Evolutionary conservation across 2,329 filamentous ascomycete species (phyloP), one percentile per base, ranked within the genome.

Genomic region (Verticillium isaacii): DNA sequence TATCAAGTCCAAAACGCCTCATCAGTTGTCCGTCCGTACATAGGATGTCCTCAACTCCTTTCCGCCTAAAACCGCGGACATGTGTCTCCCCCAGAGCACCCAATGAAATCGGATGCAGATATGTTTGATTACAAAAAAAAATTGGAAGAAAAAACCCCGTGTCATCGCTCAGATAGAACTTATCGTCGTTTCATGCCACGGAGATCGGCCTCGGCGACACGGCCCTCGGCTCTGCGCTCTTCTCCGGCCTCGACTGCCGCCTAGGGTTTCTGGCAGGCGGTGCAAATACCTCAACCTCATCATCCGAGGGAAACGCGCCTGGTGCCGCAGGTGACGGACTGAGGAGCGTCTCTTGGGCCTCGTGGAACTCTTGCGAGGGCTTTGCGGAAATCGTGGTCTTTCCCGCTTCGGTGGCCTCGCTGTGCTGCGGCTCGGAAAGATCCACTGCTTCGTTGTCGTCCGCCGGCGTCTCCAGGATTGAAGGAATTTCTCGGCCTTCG

Each of bases 401-500:
- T 23, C 55, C 60, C 56, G 66, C 66, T 2, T 59, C 55, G 12
- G 64, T 45, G 5, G 62, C 58, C 56, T 70, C 70, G 8, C 66
- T 70, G 9, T 68, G 66, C 36, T 56, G 58, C 41, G 71, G 52
- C 32, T 75, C 73, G 9, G 45, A 25, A 3, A 19, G 45, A 19
- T 11, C 11, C 45, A 12, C 45, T 1, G 45, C n/a, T 52, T 14
- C 45, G 19, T 23, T 8, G 11, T 52, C 45, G 15, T 57, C 55
- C 11, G 32, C 55, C 29, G 55, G 34, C 6, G 70, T 65, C 32
- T 75, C 74, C 57, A 66, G 32, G 17, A 64, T 63, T 32, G 63
- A 65, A 1, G 63, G 59, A 23, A 63, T 62, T 25, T 59, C 60
- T 34, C 58, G 60, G 29, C 32, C 52, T 58, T 68, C 67, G 9